Evolutionary conservation across 208 protist species (phyloP), one percentile per base, ranked within the genome.

Genomic region (Angomonas desouzai): DNA sequence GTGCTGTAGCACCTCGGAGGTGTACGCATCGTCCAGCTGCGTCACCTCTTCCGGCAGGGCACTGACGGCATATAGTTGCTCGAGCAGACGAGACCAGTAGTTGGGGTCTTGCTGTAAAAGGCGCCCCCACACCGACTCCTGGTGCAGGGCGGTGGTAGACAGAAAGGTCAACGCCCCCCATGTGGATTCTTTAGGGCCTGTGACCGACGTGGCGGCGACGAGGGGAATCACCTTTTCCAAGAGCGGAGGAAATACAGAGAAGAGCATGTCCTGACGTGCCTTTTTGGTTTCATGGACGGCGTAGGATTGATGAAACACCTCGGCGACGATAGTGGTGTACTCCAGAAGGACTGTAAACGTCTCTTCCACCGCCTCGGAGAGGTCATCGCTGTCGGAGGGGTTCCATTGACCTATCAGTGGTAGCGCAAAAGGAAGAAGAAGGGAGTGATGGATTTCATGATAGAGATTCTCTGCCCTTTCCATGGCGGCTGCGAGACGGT

Each of bases 361-460:
- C 36, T 40, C 36, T 40, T 40, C 36, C 13, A 40, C 13, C 9
- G 36, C 36, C 9, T 18, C 9, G 36, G 6, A 18, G 36, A 13
- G 36, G 36, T 40, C 36, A 40, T 40, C 13, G 6, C 36, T 13
- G 9, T 40, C 36, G 9, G 13, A 6, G 9, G 36, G 36, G 13
- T 40, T 40, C 36, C 36, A 40, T 13, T 40, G 36, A 6, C 13
- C 36, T 13, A 40, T 18, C 36, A 40, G 36, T 40, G 36, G 36
- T 13, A 40, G 13, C 48, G 16, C 9, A 30, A 20, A 55, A 55
- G 27, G 27, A 16, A 55, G 32, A 61, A 61, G 32, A 61, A 61
- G 6, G 9, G 55, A 18, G 11, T 6, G 7, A 13, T 40, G 36
- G 9, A 40, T 6, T 13, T 40, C 9, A 13, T 40, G 36, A 40